Evolutionary conservation across 129 eudicot species (phyloP), one percentile per base, ranked within the genome.

Genomic region (Flaveria trinervia): DNA sequence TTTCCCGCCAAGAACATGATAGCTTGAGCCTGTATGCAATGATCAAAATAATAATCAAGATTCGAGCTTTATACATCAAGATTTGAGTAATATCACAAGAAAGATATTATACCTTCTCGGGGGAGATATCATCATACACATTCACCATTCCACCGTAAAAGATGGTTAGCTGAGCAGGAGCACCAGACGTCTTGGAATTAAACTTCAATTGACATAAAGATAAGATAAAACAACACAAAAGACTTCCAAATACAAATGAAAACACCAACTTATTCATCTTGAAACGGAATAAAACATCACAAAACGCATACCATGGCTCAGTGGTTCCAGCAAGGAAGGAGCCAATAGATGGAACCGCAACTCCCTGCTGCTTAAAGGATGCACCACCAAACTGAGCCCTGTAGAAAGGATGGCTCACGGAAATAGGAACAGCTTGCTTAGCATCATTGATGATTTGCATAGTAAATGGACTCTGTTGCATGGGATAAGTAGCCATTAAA

Each of bases 1-100:
- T 86, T 89, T 77, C 95, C 95, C 68, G 95, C 95, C 86, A 89
- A 80, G 66, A 86, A 72, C 95, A 89, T 86, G 13, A 89, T 89
- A n/a, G 95, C 95, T 74, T 89, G 95, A 79, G 91, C 95, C 95
- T 89, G 77, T 25, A 70, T 8, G 43, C 1, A 52, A 55, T 17
- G 70, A 33, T 43, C 57, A 67, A 51, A 39, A 71, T 16, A 10
- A 57, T 9, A 68, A 51, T 69, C 51, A 81, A 68, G 48, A 52
- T 13, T 44, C 50, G 10, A 56, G 41, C 52, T 43, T 70, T 76
- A 46, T 62, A 8, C 65, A 80, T 66, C 59, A 44, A 68, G 33
- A 75, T 18, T 67, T 14, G 30, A 28, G 14, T 22, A 0, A 14
- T 15, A 13, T 7, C 30, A 68, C 18, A 30, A 18, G 36, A 52